Conservation (phyloP, 768 basidiomycete genomes). For the Leccinum fibrillosum region DNA sequence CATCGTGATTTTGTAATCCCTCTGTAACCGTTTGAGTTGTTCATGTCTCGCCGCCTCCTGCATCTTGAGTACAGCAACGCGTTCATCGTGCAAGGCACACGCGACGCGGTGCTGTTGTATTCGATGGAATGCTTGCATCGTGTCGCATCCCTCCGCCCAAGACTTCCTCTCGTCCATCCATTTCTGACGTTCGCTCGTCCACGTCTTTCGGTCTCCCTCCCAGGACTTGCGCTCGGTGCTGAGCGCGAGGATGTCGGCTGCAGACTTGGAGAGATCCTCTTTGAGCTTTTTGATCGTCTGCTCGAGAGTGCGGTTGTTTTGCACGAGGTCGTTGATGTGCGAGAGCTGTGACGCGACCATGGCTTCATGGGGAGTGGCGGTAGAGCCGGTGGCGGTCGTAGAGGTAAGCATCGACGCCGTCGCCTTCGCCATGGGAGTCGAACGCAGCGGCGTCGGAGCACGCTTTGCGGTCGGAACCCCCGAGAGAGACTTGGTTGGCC, state of each 20-base stretch:
- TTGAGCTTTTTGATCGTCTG: conserved; percentile 54
- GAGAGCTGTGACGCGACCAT: conserved; percentile 59
- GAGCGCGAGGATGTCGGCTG: conserved; percentile 31
- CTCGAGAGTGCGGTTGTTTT: conserved; percentile 63
- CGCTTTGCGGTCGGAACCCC: conserved; percentile 14
- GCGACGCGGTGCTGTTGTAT: conserved; percentile 60
- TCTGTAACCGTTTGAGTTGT: conserved; percentile 54
- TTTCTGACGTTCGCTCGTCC: conserved; percentile 29
- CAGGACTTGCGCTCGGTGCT: conserved; percentile 37
- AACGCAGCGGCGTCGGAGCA: conserved; percentile 20
- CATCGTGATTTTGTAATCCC: conserved; percentile 65
- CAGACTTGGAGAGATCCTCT: conserved; percentile 42
- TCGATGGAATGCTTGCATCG: conserved; percentile 59
- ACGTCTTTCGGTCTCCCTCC: conserved; percentile 27
- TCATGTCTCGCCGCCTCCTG: conserved; percentile 54
- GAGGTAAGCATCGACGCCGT: conserved; percentile 28
- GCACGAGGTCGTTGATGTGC: conserved; percentile 73
- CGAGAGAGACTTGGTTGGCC: conserved; percentile 4
- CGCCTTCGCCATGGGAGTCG: conserved; percentile 15
- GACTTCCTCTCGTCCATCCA: conserved; percentile 52
- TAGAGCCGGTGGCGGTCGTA: conserved; percentile 28
- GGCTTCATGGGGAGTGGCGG: conserved; percentile 37
- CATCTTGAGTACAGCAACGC: conserved; percentile 47
- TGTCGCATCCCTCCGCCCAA: conserved; percentile 63
- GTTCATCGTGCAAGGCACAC: conserved; percentile 53